Base-by-base conservation (phyloP, 768 basidiomycete genomes). In the Agrocybe pediades region DNA sequence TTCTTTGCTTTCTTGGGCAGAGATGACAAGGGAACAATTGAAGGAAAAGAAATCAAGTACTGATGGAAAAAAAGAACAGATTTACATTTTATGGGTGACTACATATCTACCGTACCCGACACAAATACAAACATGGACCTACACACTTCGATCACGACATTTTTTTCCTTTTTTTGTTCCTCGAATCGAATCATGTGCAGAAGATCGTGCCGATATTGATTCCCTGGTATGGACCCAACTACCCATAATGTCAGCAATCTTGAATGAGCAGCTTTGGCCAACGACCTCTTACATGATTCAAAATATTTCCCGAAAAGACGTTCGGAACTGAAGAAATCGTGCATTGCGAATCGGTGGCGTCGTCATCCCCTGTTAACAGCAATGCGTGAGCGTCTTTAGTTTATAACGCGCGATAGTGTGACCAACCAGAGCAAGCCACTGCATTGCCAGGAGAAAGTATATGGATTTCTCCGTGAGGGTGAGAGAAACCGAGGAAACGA, bases 401-500 rank as follows among this genome's bases (percentile, higher is more conserved):
- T 13, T 26, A 33, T 40, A 13, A 20, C 39, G 33, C 19, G 24
- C 20, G 17, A 41, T 44, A n/a, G 45, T n/a, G 6, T 25, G 29
- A n/a, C 6, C 11, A 13, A 71, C 74, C 74, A 29, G 74, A 62
- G 53, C 76, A 77, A 27, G 70, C 61, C 16, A 73, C 67, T 41
- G 68, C 73, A 36, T 66, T 65, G 5, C 66, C 72, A 2, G 69
- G 65, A 15, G 73, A 66, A 50, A 81, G 50, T 40, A 86, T 79
- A 57, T 84, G 82, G 13, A 83, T 65, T 62, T 86, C 83, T 19
- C 82, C 82, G 19, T 74, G 66, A 2, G 78, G 76, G 51, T 83
- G 82, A 27, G 67, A 55, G 66, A 77, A 87, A 41, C 79, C 80
- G 53, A 84, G 61, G 52, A 67, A 71, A 19, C 74, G 71, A 2